Percentiles rank a stretch among this genome's conserved stretches.
These are phyloP conservation scores for Krasilnikovozyma curviuscula DNA, from an alignment of 768 basidiomycete species.

Conservation along the genomic window DNA sequence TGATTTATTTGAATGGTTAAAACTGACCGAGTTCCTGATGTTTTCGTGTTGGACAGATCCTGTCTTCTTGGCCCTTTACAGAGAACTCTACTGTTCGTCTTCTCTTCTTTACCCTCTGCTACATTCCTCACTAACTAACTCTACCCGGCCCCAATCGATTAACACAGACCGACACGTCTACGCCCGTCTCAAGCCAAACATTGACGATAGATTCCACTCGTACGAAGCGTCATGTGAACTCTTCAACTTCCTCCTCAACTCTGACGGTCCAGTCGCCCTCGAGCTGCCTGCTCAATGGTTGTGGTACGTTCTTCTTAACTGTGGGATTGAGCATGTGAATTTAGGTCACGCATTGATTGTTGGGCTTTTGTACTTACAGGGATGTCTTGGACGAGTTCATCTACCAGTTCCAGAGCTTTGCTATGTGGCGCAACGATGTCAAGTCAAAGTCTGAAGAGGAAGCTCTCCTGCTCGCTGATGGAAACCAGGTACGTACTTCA, in stretches of 20 bases:
- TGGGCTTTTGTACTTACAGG: conserved; percentile 3
- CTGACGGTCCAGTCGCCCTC: conserved; percentile 79
- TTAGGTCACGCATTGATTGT: too few species aligned
- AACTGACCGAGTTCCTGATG: neutral
- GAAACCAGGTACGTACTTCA: conserved; percentile 10
- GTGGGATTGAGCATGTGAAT: too few species aligned
- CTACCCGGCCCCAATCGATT: conserved; percentile 22
- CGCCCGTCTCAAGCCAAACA: conserved; percentile 78
- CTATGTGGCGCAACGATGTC: conserved; percentile 62
- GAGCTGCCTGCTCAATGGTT: conserved; percentile 94
- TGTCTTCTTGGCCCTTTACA: conserved; percentile 89
- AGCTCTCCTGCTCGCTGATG: conserved; percentile 28
- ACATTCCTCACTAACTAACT: neutral
- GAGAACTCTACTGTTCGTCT: conserved; percentile 40
- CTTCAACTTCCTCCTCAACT: conserved; percentile 94
- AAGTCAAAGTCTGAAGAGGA: conserved; percentile 55
- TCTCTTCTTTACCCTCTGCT: neutral
- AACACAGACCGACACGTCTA: conserved; percentile 71
- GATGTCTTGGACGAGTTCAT: conserved; percentile 36
- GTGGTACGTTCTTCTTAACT: conserved; percentile 53
- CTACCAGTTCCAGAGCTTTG: conserved; percentile 94
- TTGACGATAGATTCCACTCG: conserved; percentile 94
- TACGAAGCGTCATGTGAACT: conserved; percentile 78
- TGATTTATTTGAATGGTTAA: neutral
- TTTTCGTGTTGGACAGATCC: conserved; percentile 38